phyloP scores from a whole-genome alignment of 306 rosid species.

The Benincasa hispida region DNA sequence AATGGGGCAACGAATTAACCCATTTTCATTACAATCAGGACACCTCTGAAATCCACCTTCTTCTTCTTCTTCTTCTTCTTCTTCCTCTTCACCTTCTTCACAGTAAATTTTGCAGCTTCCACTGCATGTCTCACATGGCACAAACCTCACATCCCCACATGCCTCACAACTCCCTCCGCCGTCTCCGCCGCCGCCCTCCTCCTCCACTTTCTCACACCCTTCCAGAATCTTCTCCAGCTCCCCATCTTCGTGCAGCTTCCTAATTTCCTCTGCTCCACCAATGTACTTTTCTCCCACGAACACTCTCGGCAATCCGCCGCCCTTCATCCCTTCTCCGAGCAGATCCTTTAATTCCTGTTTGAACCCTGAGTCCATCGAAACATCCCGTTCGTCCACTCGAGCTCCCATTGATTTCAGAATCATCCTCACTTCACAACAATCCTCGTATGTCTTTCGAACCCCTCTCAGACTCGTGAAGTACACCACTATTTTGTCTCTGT shows the following conservation, averaged over 20 bases:
- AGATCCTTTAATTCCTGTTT: constrained; percentile 70
- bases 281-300: constrained; percentile 49
- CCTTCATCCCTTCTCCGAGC: constrained; percentile 24
- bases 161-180: constrained; percentile 33
- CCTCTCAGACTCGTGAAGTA: constrained; percentile 81
- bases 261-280: constrained; percentile 79
- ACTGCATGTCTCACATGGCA: constrained; percentile 72
- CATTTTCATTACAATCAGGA: constrained; percentile 87
- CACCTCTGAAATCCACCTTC: constrained; percentile 62
- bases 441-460: constrained; percentile 82
- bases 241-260: constrained; percentile 58
- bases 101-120: constrained; percentile 87
- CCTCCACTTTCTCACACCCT: constrained; percentile 34
- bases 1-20: constrained; percentile 57
- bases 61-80: constrained; percentile 5
- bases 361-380: constrained; percentile 85
- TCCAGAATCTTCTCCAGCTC: constrained; percentile 57
- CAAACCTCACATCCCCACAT: constrained; percentile 86
- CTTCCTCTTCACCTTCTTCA: constrained; percentile 19
- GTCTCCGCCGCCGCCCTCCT: constrained; percentile 7
- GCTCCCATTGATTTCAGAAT: constrained; percentile 52
- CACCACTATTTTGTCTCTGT: constrained; percentile 38
- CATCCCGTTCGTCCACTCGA: constrained; percentile 70
- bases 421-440: constrained; percentile 59
- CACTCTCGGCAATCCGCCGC: constrained; percentile 59